phyloP scores from a whole-genome alignment of 768 basidiomycete genomes.

The Suillus luteus region DNA sequence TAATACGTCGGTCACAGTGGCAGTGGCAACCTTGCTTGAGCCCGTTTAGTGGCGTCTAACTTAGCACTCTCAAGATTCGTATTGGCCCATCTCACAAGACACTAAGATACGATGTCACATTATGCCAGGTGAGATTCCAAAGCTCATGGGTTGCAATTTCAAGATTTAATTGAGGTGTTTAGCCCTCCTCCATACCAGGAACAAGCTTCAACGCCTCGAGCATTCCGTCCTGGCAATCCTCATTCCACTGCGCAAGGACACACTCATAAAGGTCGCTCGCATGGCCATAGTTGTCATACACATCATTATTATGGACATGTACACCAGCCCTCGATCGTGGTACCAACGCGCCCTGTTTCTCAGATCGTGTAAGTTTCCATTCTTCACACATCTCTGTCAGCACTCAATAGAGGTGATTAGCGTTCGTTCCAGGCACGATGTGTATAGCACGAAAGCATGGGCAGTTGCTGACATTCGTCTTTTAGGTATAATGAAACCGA shows the following conservation, averaged over 20 bases:
- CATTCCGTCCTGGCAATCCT: neutral
- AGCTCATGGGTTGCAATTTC: neutral
- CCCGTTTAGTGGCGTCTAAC: neutral
- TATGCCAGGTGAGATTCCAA: neutral
- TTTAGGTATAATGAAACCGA: constrained; percentile 1
- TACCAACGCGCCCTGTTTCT: neutral
- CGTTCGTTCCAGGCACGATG: neutral
- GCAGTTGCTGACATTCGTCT: neutral
- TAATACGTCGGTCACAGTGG: no score
- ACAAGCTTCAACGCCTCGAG: neutral
- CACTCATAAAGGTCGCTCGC: neutral
- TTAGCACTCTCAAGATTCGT: neutral
- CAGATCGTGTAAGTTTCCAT: neutral
- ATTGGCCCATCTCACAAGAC: neutral
- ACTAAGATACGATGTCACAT: constrained; percentile 2
- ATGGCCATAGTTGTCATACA: no score
- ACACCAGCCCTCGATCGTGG: neutral
- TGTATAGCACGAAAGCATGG: neutral
- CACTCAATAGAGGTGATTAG: neutral
- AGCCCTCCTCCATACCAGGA: constrained; percentile 4
- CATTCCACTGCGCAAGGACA: neutral
- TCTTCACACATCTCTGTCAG: neutral
- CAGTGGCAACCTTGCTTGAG: no score
- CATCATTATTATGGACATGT: neutral
- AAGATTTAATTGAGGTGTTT: neutral